Base-by-base conservation (phyloP, 2,329 filamentous ascomycete species). In the Colletotrichum karsti region DNA sequence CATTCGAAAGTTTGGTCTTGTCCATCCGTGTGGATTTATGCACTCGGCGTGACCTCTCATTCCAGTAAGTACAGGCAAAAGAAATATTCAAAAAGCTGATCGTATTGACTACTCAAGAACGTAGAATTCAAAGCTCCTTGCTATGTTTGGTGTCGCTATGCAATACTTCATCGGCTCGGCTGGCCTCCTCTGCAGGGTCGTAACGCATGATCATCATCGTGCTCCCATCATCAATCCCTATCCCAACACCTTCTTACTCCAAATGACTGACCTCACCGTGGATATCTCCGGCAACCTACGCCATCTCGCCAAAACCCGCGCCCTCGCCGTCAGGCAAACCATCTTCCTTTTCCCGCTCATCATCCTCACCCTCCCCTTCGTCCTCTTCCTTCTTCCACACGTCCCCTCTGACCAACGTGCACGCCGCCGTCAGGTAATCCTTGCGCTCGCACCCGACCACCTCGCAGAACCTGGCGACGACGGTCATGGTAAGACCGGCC, bases 401-500 rank as follows among this genome's bases (percentile, higher is more conserved):
- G 20, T 46, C 64, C 18, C 64, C 64, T 18, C 41, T 64, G 12
- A 67, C 9, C 39, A 67, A 22, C 10, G 61, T 41, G 59, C 64
- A 67, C 5, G 64, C 64, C 26, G 64, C 64, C 7, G 26, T 51
- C 30, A 67, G 13, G n/a, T 58, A 24, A 26, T 67, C 53, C 6
- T 35, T 44, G 10, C 46, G 60, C 30, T 67, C 53, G 24, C 64
- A 67, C 18, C 64, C 64, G 13, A 64, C 22, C 53, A 39, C 64
- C 22, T 54, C 44, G 30, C 60, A 54, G 10, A 67, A 37, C 24
- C 53, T 33, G 4, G 46, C 26, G 10, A 33, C 62, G 12, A 70
- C 46, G 5, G 58, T 71, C 69, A 71, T 71, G n/a, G 41, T 61
- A 30, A 71, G 51, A 7, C 69, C 67, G 6, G 67, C 63, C 30